Base-by-base conservation (phyloP, 257 asterid species). In the Lavandula angustifolia region DNA sequence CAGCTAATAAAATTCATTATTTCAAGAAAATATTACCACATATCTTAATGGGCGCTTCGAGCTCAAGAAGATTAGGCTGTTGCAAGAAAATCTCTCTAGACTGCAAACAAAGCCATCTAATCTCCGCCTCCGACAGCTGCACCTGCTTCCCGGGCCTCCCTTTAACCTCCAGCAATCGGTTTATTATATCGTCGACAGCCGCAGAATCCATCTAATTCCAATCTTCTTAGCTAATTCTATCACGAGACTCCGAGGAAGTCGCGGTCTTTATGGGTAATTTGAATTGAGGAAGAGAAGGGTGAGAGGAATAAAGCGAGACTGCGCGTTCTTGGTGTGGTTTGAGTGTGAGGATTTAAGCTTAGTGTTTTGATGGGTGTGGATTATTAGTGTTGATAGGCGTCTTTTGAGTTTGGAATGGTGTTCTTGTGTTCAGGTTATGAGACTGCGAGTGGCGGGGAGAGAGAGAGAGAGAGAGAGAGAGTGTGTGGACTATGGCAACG, bases 21-120 rank as follows among this genome's bases (percentile, higher is more conserved):
- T 55, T 18, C 12, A 55, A 60, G 12, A 18, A 72, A 66, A 18
- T 3, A 35, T 43, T 52, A 88, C 98, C 98, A 43, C 94, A 88
- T 72, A 91, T 91, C 95, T 84, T 91, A 77, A 91, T 83, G 38
- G 98, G 98, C 10, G 98, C 96, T 54, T 85, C 94, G n/a, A 91
- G 88, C 72, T 91, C 95, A 54, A 91, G 96, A 53, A 88, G 98
- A 84, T 88, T 91, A 37, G 96, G 95, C 74, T 88, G 95, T 9
- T 71, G 75, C 79, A 91, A 31, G 75, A 91, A 83, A 72, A 91
- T 85, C 61, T 86, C 90, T 62, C 62, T 86, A 0, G 98, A 77
- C 70, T 76, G 84, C 53, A 81, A 43, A 74, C 98, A 91, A 35
- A 91, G 95, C 46, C 82, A 84, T 43, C 80, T 86, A 72, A 91